phyloP scores from a whole-genome alignment of 2,329 filamentous ascomycete genomes.

The Orbilia oligospora region DNA sequence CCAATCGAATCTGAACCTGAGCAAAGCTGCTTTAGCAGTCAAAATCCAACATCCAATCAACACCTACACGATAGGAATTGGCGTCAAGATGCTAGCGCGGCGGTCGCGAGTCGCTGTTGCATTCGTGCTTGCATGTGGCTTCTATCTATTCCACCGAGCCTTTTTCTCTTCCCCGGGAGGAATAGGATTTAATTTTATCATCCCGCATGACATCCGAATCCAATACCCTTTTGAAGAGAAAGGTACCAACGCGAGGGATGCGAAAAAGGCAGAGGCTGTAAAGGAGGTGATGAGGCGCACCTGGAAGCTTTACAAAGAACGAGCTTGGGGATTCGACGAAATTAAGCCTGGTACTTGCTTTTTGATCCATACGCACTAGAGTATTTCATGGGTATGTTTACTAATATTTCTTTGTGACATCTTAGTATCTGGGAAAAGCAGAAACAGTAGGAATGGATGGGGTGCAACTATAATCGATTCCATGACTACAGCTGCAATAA shows the following conservation, averaged over 20 bases:
- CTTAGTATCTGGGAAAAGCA: constrained; percentile 60
- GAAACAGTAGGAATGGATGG: constrained; percentile 79
- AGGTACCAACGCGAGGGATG: constrained; percentile 56
- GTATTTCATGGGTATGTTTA: not conserved
- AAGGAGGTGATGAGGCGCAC: constrained; percentile 78
- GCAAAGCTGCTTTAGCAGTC: not conserved
- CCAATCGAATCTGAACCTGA: not conserved
- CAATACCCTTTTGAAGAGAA: constrained; percentile 61
- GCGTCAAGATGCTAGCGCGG: constrained; percentile 31
- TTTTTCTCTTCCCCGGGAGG: constrained; percentile 6
- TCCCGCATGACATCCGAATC: constrained; percentile 28
- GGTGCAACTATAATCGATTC: constrained; percentile 87
- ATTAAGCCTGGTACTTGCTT: constrained; percentile 71
- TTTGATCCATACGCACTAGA: not conserved
- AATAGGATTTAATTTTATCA: not conserved
- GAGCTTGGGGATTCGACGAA: constrained; percentile 84
- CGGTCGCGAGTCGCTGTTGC: constrained; percentile 30
- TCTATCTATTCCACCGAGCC: constrained; percentile 41
- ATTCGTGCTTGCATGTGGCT: constrained; percentile 1
- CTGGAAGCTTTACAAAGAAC: constrained; percentile 80
- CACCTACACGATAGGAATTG: not conserved
- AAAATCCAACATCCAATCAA: constrained; percentile 13
- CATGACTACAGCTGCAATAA: constrained; percentile 83
- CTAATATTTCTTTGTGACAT: constrained; percentile 1
- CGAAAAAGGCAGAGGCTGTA: constrained; percentile 72